Percentiles rank a stretch among this genome's conserved stretches.
phyloP scores from a whole-genome alignment of 2,329 filamentous ascomycete species.

The Colletotrichum spaethianum region DNA sequence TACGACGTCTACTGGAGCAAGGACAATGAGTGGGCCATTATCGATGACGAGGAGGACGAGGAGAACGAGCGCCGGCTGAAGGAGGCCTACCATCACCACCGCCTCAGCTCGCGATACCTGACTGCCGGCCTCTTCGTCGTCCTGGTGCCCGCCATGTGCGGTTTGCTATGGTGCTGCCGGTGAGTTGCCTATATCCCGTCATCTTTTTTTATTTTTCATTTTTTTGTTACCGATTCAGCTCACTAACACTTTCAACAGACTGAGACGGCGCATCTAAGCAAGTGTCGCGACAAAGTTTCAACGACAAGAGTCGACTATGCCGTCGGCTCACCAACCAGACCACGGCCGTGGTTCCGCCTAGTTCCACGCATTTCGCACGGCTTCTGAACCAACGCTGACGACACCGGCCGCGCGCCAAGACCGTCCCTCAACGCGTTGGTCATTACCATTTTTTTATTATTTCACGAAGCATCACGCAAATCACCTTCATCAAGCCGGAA shows the following conservation, averaged over 20 bases:
- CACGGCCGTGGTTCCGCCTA: neutral
- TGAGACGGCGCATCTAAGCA: conserved; percentile 4
- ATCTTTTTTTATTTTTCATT: neutral
- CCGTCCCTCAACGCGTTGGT: neutral
- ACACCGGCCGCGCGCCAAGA: neutral
- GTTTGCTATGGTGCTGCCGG: conserved; percentile 26
- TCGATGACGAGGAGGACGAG: conserved; percentile 39
- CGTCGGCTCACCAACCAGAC: neutral
- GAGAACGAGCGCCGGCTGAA: conserved; percentile 21
- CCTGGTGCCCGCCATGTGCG: conserved; percentile 32
- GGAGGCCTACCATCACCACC: conserved; percentile 10
- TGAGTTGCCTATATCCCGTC: too few relatives aligned
- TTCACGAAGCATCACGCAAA: neutral
- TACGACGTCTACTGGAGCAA: conserved; percentile 27
- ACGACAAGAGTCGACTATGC: neutral
- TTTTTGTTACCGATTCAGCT: neutral
- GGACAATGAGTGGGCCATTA: conserved; percentile 41
- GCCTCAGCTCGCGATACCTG: conserved; percentile 16
- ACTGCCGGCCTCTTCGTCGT: conserved; percentile 30
- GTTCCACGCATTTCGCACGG: neutral
- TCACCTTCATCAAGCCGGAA: neutral
- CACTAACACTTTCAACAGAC: neutral
- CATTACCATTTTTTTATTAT: too few relatives aligned
- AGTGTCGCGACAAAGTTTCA: neutral
- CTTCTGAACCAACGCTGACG: neutral